These are phyloP conservation scores for Lachancea kluyveri DNA, from an alignment of 805 yeast species.

Conservation along the genomic window DNA sequence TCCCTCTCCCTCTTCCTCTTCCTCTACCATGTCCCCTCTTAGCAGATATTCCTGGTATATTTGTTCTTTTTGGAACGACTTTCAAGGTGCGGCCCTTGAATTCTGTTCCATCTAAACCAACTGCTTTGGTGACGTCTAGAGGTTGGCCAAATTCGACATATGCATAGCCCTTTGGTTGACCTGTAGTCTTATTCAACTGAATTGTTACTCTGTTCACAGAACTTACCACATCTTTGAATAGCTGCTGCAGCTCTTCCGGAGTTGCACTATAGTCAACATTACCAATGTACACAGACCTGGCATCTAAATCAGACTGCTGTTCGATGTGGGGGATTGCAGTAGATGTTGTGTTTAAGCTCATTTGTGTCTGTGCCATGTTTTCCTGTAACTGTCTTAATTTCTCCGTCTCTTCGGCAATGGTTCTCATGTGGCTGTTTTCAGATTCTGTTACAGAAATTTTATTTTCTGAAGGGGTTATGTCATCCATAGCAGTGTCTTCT, in stretches of 20 bases:
- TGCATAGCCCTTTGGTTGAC: slow-evolving; percentile 83
- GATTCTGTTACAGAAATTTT: too few relatives aligned
- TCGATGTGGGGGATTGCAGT: slow-evolving; percentile 38
- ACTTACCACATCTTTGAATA: slow-evolving; percentile 62
- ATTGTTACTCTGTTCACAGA: slow-evolving; percentile 73
- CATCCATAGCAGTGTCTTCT: too few relatives aligned
- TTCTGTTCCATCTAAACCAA: slow-evolving; percentile 55
- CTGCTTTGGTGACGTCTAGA: slow-evolving; percentile 57
- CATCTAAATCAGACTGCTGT: slow-evolving; percentile 51
- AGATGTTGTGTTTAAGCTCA: too few relatives aligned
- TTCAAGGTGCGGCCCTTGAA: slow-evolving; percentile 68
- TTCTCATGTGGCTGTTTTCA: too few relatives aligned
- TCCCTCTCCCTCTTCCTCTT: slow-evolving; percentile 45
- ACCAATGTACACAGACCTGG: slow-evolving; percentile 74
- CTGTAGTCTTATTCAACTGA: slow-evolving; percentile 62
- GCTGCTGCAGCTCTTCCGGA: slow-evolving; percentile 73
- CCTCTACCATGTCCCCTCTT: slow-evolving; percentile 30
- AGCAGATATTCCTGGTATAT: slow-evolving; percentile 58
- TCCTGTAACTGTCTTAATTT: slow-evolving; percentile 51
- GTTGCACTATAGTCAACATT: slow-evolving; percentile 76
- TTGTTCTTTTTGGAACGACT: slow-evolving; percentile 74
- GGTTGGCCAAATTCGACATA: slow-evolving; percentile 76
- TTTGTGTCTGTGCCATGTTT: not conserved
- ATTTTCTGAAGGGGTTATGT: too few relatives aligned
- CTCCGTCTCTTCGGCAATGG: slow-evolving; percentile 60